phyloP scores from a whole-genome alignment of 495 filamentous ascomycete genomes.

The Penicillium samsonianum region DNA sequence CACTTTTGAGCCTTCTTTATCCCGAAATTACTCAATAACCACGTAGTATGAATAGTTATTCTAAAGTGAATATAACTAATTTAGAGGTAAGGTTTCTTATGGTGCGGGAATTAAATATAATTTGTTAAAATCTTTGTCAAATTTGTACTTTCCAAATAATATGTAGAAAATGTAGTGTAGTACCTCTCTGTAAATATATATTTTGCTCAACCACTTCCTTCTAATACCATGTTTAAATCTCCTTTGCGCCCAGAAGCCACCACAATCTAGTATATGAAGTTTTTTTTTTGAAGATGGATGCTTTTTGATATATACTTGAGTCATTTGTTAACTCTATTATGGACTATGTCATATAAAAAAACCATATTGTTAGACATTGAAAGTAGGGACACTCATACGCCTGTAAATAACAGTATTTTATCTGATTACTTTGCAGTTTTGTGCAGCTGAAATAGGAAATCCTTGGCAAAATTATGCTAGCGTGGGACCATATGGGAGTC shows the following conservation, averaged over 20 bases:
- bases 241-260: not conserved
- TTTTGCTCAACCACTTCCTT: no score
- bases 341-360: no score
- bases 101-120: not conserved
- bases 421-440: not conserved
- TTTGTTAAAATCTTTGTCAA: no score
- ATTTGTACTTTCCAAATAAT: no score
- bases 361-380: no score
- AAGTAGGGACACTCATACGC: not conserved
- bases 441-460: not conserved
- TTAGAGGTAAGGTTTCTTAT: not conserved
- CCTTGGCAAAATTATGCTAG: not conserved
- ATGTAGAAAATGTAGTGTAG: no score
- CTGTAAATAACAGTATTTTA: not conserved
- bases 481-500: not conserved
- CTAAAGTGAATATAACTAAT: not conserved
- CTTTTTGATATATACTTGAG: conserved; percentile 1
- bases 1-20: not conserved
- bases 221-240: no score
- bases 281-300: not conserved
- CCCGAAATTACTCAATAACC: not conserved
- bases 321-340: no score
- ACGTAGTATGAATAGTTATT: not conserved
- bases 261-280: not conserved
- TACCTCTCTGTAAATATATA: no score